Evolutionary conservation across 129 eudicot genomes (phyloP).

Genomic region (Logfia minima): DNA sequence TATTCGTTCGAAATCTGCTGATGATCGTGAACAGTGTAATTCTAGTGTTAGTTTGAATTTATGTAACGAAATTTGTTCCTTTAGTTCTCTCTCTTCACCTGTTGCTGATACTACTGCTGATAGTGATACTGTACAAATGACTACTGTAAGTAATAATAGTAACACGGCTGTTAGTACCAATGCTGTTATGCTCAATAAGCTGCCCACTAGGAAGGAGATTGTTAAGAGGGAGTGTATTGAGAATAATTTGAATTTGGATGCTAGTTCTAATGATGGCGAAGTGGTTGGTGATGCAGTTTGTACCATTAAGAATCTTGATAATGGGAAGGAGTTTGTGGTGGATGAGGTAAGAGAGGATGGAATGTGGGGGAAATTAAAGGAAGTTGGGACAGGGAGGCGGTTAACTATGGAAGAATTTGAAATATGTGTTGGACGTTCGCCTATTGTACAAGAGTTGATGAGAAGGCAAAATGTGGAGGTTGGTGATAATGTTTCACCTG

Average conservation of each 20-base stretch:
- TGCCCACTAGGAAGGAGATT: conserved; percentile 5
- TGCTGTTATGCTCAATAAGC: background rate
- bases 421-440: conserved; percentile 72
- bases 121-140: conserved; percentile 9
- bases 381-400: conserved; percentile 69
- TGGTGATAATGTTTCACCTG: conserved; percentile 39
- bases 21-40: conserved; percentile 41
- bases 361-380: conserved; percentile 69
- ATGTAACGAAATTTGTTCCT: conserved; percentile 32
- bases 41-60: conserved; percentile 19
- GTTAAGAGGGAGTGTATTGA: background rate
- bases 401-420: conserved; percentile 78
- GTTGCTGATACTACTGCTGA: conserved; percentile 19
- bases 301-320: conserved; percentile 65
- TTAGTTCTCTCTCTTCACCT: conserved; percentile 37
- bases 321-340: conserved; percentile 79
- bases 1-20: conserved; percentile 52
- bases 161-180: conserved; percentile 1
- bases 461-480: conserved; percentile 84
- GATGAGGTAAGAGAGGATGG: conserved; percentile 78
- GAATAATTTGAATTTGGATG: conserved; percentile 14
- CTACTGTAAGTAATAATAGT: conserved; percentile 38
- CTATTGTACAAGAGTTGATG: conserved; percentile 77
- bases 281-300: background rate
- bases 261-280: conserved; percentile 15